Percentiles rank a stretch among this genome's conserved stretches.
Evolutionary conservation across 2,329 filamentous ascomycete genomes (phyloP).

Genomic region (Pyrenochaeta sp.): DNA sequence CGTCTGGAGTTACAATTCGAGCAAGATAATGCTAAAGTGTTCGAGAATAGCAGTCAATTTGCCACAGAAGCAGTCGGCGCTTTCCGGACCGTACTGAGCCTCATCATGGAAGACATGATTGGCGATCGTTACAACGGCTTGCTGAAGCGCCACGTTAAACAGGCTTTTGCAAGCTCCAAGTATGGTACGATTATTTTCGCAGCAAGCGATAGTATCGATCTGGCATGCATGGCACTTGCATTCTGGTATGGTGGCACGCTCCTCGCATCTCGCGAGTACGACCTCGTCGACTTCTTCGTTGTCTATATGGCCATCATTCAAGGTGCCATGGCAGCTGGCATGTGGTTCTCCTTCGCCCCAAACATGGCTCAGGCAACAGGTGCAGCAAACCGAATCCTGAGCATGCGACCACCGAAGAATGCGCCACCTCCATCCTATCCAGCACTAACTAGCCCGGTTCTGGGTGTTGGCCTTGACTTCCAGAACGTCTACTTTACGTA

Average conservation of each 20-base stretch:
- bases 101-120: slow-evolving; percentile 75
- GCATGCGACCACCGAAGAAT: slow-evolving; percentile 36
- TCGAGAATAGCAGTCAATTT: slow-evolving; percentile 76
- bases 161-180: slow-evolving; percentile 68
- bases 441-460: slow-evolving; percentile 11
- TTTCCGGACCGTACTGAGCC: slow-evolving; percentile 74
- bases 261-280: slow-evolving; percentile 57
- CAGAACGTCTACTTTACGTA: slow-evolving; percentile 93
- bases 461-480: slow-evolving; percentile 73
- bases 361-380: slow-evolving; percentile 51
- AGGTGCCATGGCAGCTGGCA: slow-evolving; percentile 49
- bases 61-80: slow-evolving; percentile 77
- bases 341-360: slow-evolving; percentile 57
- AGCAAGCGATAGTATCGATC: slow-evolving; percentile 71
- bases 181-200: slow-evolving; percentile 72
- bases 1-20: slow-evolving; percentile 73
- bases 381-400: slow-evolving; percentile 49
- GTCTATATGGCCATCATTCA: slow-evolving; percentile 62
- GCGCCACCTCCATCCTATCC: slow-evolving; percentile 13
- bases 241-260: slow-evolving; percentile 62
- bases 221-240: slow-evolving; percentile 69
- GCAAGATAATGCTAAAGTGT: slow-evolving; percentile 72
- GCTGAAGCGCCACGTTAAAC: slow-evolving; percentile 65
- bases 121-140: slow-evolving; percentile 67
- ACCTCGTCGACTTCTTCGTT: slow-evolving; percentile 59